Percentiles rank a stretch among this genome's conserved stretches.
phyloP scores from a whole-genome alignment of 1,139 yeast species.

The Taphrina wiesneri region DNA sequence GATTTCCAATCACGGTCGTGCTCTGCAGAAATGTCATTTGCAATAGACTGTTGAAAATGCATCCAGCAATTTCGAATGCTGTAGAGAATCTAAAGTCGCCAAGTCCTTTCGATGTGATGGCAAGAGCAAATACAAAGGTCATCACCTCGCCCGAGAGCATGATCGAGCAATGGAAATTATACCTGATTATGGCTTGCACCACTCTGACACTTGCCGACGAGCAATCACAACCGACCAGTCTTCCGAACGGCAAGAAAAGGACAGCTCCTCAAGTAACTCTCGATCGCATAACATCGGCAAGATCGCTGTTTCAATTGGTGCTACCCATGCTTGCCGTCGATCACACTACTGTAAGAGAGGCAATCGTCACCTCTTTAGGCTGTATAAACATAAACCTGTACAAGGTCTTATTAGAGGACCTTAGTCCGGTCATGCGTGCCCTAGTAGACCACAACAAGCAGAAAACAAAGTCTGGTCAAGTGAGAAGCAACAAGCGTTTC shows the following conservation, averaged over 20 bases:
- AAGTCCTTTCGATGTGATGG: conserved; percentile 39
- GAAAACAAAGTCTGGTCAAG: conserved; percentile 38
- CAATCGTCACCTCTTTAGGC: conserved; percentile 81
- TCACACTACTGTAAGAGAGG: conserved; percentile 73
- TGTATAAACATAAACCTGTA: conserved; percentile 88
- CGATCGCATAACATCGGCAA: conserved; percentile 82
- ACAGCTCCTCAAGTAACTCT: conserved; percentile 47
- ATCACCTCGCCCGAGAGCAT: conserved; percentile 65
- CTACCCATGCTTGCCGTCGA: conserved; percentile 74
- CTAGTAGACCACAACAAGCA: conserved; percentile 55
- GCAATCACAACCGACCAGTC: conserved; percentile 48
- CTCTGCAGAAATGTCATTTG: conserved; percentile 91
- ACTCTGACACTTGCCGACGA: conserved; percentile 88
- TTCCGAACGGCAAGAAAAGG: conserved; percentile 60
- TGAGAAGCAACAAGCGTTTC: conserved; percentile 44
- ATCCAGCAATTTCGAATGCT: conserved; percentile 66
- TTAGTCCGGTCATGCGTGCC: conserved; percentile 58
- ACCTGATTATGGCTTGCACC: conserved; percentile 86
- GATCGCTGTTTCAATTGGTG: conserved; percentile 84
- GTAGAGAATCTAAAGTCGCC: conserved; percentile 43
- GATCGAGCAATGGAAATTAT: conserved; percentile 85
- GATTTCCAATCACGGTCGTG: conserved; percentile 92
- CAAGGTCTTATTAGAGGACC: conserved; percentile 74
- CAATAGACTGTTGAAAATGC: conserved; percentile 82
- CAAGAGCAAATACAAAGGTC: conserved; percentile 44